Evolutionary conservation across 2,329 filamentous ascomycete species (phyloP).

Genomic region (Microdochium nivale): DNA sequence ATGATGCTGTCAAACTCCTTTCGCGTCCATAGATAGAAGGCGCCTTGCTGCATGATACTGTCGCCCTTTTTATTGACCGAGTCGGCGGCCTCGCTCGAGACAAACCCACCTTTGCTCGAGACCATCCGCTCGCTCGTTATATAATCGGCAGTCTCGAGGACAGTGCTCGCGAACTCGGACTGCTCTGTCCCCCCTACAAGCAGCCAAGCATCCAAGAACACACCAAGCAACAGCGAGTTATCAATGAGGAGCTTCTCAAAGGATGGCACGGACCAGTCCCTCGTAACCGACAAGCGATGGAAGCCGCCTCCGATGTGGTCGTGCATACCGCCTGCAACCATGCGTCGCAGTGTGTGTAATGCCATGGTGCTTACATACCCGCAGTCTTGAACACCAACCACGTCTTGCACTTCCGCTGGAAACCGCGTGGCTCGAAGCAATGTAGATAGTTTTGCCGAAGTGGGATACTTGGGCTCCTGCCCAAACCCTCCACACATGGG

Average conservation of each 20-base stretch:
- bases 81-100: conserved; percentile 84
- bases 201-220: conserved; percentile 83
- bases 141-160: conserved; percentile 81
- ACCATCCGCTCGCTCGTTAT: conserved; percentile 64
- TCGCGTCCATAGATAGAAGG: conserved; percentile 89
- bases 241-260: conserved; percentile 98
- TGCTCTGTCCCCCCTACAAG: conserved; percentile 40
- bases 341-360: conserved; percentile 68
- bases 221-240: conserved; percentile 73
- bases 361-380: conserved; percentile 69
- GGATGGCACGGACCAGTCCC: conserved; percentile 88
- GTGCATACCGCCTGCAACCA: conserved; percentile 47
- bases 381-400: conserved; percentile 80
- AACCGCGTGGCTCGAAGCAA: conserved; percentile 67
- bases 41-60: conserved; percentile 77
- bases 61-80: conserved; percentile 69
- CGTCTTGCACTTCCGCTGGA: conserved; percentile 64
- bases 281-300: conserved; percentile 75
- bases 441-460: conserved; percentile 76
- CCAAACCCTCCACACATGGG: conserved; percentile 72
- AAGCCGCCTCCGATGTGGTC: conserved; percentile 51
- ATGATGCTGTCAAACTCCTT: conserved; percentile 78
- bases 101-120: conserved; percentile 64
- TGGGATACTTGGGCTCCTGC: conserved; percentile 78
- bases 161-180: conserved; percentile 66